A percentile compares a stretch with the other conserved stretches of the same genome.
Evolutionary conservation across 1,139 yeast genomes (phyloP).

Genomic region (Debaryomyces psychrophilus): DNA sequence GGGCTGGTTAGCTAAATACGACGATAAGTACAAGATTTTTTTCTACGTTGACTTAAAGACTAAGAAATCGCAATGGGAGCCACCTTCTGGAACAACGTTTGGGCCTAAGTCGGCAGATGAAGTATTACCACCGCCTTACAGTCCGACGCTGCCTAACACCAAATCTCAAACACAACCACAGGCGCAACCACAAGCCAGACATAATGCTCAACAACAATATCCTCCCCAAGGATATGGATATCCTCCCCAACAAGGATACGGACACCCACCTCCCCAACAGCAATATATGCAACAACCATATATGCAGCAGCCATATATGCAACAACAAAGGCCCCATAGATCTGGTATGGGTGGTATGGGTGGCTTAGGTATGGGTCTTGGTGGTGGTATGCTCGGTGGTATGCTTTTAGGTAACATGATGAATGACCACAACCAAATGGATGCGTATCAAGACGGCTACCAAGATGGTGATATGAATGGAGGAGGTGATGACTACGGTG

Average conservation of each 20-base stretch:
- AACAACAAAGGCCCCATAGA: constrained; percentile 17
- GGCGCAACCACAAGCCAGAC: constrained; percentile 18
- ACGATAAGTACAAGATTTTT: constrained; percentile 76
- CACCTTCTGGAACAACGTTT: constrained; percentile 65
- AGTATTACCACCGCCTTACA: constrained; percentile 41
- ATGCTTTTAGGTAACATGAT: constrained; percentile 55
- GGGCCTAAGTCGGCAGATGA: constrained; percentile 23
- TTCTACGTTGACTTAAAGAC: constrained; percentile 72
- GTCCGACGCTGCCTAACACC: constrained; percentile 21
- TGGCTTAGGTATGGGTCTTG: constrained; percentile 70
- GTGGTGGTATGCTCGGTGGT: constrained; percentile 83
- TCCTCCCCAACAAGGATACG: constrained; percentile 17
- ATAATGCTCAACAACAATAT: constrained; percentile 13
- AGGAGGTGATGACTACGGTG: constrained; percentile 34
- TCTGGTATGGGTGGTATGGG: constrained; percentile 25
- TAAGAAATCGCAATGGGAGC: constrained; percentile 91
- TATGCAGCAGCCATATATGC: constrained; percentile 21
- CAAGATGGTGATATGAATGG: constrained; percentile 28
- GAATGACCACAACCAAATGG: constrained; percentile 31
- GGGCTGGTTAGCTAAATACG: constrained; percentile 91
- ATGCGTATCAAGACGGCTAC: constrained; percentile 26
- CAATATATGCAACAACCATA: constrained; percentile 26
- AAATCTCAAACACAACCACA: constrained; percentile 13
- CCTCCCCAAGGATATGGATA: constrained; percentile 25
- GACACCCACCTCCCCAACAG: constrained; percentile 25